Conservation (phyloP, 1,139 yeast species). For the Diutina pseudorugosa region DNA sequence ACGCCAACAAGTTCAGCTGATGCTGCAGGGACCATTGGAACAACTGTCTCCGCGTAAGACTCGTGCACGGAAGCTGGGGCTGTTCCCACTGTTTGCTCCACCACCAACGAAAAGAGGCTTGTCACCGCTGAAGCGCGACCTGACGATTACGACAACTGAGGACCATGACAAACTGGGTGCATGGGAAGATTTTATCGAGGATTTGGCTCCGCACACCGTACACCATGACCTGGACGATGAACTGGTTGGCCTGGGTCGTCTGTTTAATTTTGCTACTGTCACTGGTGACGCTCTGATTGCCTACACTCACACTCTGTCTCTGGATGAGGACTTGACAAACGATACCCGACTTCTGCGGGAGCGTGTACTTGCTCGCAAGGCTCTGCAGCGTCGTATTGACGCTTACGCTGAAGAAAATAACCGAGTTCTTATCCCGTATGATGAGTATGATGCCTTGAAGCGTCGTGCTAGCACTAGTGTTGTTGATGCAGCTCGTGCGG, state of each 20-base stretch:
- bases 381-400: not conserved
- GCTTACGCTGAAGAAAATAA: not conserved
- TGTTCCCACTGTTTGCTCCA: not conserved
- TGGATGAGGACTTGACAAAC: not conserved
- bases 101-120: not conserved
- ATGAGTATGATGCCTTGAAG: not conserved
- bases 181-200: conserved; percentile 33
- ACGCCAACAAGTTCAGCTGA: not conserved
- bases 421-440: not conserved
- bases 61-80: conserved; percentile 1
- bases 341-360: not conserved
- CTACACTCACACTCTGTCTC: not conserved
- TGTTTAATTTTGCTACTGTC: not conserved
- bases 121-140: conserved; percentile 1
- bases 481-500: conserved; percentile 8
- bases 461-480: not conserved
- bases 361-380: not conserved
- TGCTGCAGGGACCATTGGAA: not conserved
- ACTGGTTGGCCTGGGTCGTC: not conserved
- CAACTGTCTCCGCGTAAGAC: conserved; percentile 2
- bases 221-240: not conserved
- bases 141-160: not conserved
- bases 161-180: conserved; percentile 8
- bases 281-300: not conserved
- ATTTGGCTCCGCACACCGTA: conserved; percentile 5